Percentiles rank a stretch among this genome's conserved stretches.
These are phyloP conservation scores for Coniosporium apollinis DNA, from an alignment of 495 filamentous ascomycete genomes.

Conservation along the genomic window DNA sequence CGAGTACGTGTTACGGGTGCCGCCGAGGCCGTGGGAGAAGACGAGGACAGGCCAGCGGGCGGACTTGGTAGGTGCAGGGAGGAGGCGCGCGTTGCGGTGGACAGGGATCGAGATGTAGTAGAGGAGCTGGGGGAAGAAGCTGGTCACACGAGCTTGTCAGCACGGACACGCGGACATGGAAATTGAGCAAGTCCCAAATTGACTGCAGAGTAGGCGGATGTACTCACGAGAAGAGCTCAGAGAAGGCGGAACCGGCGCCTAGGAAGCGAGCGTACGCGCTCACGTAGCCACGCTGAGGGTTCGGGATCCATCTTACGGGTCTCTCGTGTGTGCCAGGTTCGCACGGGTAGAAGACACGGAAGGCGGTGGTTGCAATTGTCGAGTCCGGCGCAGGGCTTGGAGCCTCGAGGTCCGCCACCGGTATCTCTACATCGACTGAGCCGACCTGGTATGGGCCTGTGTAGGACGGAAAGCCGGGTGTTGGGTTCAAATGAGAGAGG, in stretches of 20 bases:
- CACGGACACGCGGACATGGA: too few relatives aligned
- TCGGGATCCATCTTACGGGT: constrained; percentile 50
- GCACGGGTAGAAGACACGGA: constrained; percentile 61
- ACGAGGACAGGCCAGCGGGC: constrained; percentile 57
- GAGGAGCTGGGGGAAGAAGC: constrained; percentile 46
- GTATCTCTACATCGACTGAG: constrained; percentile 57
- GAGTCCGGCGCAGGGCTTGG: constrained; percentile 33
- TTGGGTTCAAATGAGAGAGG: constrained; percentile 30
- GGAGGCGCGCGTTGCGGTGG: constrained; percentile 29
- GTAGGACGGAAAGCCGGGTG: constrained; percentile 50
- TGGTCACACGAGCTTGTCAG: too few relatives aligned
- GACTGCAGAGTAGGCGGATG: too few relatives aligned
- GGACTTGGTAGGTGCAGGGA: constrained; percentile 29
- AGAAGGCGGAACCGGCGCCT: constrained; percentile 35
- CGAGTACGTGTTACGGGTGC: constrained; percentile 58
- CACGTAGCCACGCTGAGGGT: constrained; percentile 51
- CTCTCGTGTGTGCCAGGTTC: constrained; percentile 22
- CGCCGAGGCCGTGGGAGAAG: constrained; percentile 68
- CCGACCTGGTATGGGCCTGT: constrained; percentile 60
- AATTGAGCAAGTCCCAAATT: too few relatives aligned
- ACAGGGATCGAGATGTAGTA: constrained; percentile 49
- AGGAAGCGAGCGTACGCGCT: constrained; percentile 52
- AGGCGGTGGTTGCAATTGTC: constrained; percentile 46
- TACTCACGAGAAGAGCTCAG: constrained; percentile 44
- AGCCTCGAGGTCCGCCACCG: constrained; percentile 38